These are phyloP conservation scores for Pseudisothecium myosuroides DNA, from an alignment of 225 moss, liverwort and hornwort species.

Conservation along the genomic window DNA sequence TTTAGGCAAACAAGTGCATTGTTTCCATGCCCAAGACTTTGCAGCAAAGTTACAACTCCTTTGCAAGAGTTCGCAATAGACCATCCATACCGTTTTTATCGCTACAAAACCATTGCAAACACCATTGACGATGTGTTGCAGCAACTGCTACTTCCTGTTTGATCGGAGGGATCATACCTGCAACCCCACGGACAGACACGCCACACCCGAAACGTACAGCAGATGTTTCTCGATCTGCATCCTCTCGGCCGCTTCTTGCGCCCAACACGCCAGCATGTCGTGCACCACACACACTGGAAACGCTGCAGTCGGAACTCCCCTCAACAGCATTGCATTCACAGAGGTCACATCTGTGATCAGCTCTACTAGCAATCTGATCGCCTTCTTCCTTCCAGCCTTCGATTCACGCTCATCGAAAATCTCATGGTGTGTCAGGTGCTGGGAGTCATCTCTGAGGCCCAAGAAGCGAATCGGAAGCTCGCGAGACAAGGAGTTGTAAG, in stretches of 20 bases:
- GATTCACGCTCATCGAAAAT: background rate
- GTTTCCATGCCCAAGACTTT: background rate
- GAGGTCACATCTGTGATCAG: constrained; percentile 1
- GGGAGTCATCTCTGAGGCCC: background rate
- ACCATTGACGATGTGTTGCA: background rate
- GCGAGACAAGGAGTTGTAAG: background rate
- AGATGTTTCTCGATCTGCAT: constrained; percentile 19
- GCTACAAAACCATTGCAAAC: background rate
- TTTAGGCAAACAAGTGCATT: background rate
- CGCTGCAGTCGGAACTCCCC: constrained; percentile 2
- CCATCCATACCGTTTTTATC: background rate
- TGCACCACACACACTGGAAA: constrained; percentile 19
- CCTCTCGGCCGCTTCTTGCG: constrained; percentile 9
- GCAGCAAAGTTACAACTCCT: background rate
- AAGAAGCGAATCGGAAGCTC: background rate
- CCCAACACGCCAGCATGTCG: constrained; percentile 9
- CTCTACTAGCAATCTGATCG: background rate
- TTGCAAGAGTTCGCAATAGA: background rate
- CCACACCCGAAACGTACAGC: background rate
- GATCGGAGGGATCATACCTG: constrained; percentile 2
- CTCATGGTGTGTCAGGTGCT: background rate
- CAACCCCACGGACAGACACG: background rate
- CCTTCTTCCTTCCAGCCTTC: background rate
- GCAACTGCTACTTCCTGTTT: background rate
- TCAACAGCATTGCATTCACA: background rate